Conservation (phyloP, 2,329 filamentous ascomycete genomes). For the Aspergillus unguis region DNA sequence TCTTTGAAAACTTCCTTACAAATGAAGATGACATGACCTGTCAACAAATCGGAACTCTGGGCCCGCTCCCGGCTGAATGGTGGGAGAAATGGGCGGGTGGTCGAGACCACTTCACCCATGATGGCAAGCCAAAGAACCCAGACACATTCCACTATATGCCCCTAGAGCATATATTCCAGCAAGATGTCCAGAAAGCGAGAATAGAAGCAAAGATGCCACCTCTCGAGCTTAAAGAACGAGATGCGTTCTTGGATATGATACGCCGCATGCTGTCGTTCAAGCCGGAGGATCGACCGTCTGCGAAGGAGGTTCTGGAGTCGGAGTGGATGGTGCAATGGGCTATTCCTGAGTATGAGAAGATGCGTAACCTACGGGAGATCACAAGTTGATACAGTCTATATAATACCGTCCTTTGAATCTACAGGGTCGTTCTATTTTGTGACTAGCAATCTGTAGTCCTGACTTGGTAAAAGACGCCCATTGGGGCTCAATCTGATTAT, state of each 20-base stretch:
- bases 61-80: conserved; percentile 24
- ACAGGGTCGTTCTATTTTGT: no score
- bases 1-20: conserved; percentile 26
- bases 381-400: no score
- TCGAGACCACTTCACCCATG: conserved; percentile 19
- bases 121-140: conserved; percentile 16
- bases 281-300: conserved; percentile 18
- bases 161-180: conserved; percentile 3
- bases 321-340: conserved; percentile 28
- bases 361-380: not conserved
- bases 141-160: not conserved
- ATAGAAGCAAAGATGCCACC: not conserved
- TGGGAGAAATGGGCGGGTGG: conserved; percentile 23
- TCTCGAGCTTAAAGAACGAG: conserved; percentile 1
- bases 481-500: no score
- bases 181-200: conserved; percentile 2
- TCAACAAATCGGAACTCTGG: conserved; percentile 28
- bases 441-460: no score
- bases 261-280: conserved; percentile 22
- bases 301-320: conserved; percentile 19
- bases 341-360: conserved; percentile 18
- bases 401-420: no score
- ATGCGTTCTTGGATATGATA: conserved; percentile 22
- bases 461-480: no score
- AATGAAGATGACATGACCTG: conserved; percentile 24